phyloP scores from a whole-genome alignment of 2,329 filamentous ascomycete genomes.

The Phaeoacremonium minimum region DNA sequence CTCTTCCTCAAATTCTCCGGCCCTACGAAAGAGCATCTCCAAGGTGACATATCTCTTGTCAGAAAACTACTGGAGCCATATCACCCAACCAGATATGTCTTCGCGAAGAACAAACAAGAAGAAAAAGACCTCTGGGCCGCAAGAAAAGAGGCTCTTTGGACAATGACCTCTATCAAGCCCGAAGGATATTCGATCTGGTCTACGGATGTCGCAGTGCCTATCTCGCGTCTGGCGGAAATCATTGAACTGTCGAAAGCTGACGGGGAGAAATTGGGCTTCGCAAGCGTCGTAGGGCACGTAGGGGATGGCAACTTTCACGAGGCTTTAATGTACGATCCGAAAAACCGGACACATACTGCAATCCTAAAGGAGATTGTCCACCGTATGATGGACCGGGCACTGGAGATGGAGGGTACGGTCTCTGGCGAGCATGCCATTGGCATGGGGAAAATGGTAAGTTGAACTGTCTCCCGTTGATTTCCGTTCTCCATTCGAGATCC shows the following conservation, averaged over 20 bases:
- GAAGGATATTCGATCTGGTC: conserved; percentile 66
- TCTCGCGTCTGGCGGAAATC: conserved; percentile 66
- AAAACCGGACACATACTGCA: conserved; percentile 39
- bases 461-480: no score
- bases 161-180: conserved; percentile 61
- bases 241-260: conserved; percentile 64
- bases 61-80: no score
- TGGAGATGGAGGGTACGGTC: conserved; percentile 65
- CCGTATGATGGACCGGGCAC: conserved; percentile 60
- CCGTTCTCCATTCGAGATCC: no score
- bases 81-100: no score
- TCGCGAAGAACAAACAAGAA: conserved; percentile 60
- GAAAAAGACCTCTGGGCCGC: conserved; percentile 71
- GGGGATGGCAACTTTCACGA: conserved; percentile 65
- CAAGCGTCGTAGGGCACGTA: conserved; percentile 62
- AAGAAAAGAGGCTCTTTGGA: conserved; percentile 71
- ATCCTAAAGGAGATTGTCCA: conserved; percentile 48
- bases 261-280: conserved; percentile 49
- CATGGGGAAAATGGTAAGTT: conserved; percentile 52
- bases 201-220: conserved; percentile 76
- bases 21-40: conserved; percentile 52
- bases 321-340: conserved; percentile 36
- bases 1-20: conserved; percentile 75
- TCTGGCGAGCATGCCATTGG: conserved; percentile 65
- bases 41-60: no score